A percentile compares a stretch with the other conserved stretches of the same genome.
Evolutionary conservation across 202 grass and related monocot species (phyloP).

Genomic region (Elaeis oleifera): DNA sequence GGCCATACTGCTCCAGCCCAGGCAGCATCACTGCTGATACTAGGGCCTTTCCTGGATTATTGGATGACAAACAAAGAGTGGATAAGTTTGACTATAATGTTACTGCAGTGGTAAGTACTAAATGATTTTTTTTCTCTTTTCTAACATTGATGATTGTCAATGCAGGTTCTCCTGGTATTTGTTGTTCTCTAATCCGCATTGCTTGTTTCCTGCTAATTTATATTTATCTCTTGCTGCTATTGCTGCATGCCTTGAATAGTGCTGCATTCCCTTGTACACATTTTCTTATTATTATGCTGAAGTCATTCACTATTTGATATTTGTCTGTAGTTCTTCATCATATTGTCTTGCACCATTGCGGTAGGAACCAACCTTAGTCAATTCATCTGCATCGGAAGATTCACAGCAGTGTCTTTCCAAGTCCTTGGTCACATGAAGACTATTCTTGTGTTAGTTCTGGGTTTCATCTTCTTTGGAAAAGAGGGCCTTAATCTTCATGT

Average conservation of each 20-base stretch:
- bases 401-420: conserved; percentile 91
- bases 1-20: conserved; percentile 78
- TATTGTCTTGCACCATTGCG: conserved; percentile 75
- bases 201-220: not conserved
- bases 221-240: not conserved
- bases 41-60: conserved; percentile 71
- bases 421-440: conserved; percentile 99
- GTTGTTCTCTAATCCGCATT: no score
- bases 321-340: conserved; percentile 60
- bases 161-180: not conserved
- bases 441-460: conserved; percentile 72
- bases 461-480: conserved; percentile 93
- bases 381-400: conserved; percentile 95
- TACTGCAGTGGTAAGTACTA: conserved; percentile 10
- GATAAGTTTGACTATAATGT: conserved; percentile 39
- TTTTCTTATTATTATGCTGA: no score
- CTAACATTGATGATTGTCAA: not conserved
- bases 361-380: conserved; percentile 95
- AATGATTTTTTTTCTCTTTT: not conserved
- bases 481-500: conserved; percentile 84
- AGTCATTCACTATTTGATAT: not conserved
- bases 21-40: conserved; percentile 61
- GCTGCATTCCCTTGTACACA: no score
- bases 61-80: conserved; percentile 73
- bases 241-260: no score